phyloP scores from a whole-genome alignment of 129 eudicot species.

The Glebionis coronaria region DNA sequence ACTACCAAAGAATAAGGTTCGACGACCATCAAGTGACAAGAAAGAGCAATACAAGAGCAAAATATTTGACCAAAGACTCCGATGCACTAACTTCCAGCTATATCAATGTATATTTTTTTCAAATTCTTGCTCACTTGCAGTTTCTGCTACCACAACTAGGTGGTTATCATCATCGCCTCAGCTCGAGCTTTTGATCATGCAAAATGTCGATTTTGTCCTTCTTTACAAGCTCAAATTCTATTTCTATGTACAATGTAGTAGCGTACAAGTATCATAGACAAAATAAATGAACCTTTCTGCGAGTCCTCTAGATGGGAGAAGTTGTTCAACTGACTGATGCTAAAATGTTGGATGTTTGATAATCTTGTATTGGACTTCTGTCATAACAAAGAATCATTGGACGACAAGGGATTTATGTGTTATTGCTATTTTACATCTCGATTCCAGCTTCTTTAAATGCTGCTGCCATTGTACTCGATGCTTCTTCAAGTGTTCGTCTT shows the following conservation, averaged over 20 bases:
- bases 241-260: conserved; percentile 50
- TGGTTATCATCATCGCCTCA: neutral
- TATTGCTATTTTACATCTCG: conserved; percentile 29
- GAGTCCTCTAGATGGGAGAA: conserved; percentile 5
- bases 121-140: conserved; percentile 5
- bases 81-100: conserved; percentile 25
- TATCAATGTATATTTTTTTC: conserved; percentile 14
- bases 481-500: conserved; percentile 88
- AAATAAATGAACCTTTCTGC: conserved; percentile 25
- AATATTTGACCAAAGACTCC: conserved; percentile 24
- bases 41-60: conserved; percentile 28
- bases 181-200: conserved; percentile 25
- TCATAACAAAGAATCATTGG: conserved; percentile 16
- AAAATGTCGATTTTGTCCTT: conserved; percentile 28
- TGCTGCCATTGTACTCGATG: conserved; percentile 80
- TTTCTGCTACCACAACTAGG: conserved; percentile 23
- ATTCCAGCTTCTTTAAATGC: conserved; percentile 60
- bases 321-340: conserved; percentile 24
- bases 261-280: conserved; percentile 29
- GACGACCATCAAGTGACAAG: conserved; percentile 19
- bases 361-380: conserved; percentile 22
- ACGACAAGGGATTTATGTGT: conserved; percentile 11
- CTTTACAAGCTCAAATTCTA: conserved; percentile 42
- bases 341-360: conserved; percentile 12
- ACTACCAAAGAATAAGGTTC: conserved; percentile 28